Conservation (phyloP, 441 rosid genomes). For the Eruca vesicaria region DNA sequence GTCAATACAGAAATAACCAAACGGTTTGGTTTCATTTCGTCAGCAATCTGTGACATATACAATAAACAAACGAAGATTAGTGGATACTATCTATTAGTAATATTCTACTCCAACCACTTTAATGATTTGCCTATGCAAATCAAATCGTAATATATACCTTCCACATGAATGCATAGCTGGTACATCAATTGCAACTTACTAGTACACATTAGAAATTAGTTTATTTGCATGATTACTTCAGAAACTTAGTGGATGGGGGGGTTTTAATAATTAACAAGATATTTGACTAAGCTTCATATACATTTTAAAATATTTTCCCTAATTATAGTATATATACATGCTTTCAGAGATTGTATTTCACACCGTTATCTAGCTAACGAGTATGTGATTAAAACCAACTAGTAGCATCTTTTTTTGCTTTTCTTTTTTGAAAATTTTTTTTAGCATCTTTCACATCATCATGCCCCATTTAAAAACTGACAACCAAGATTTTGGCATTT, state of each 20-base stretch:
- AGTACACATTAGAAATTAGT: not conserved
- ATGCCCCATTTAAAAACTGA: not conserved
- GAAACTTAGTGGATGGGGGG: not conserved
- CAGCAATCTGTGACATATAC: slow-evolving; percentile 54
- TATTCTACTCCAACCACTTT: not conserved
- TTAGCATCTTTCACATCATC: slow-evolving; percentile 23
- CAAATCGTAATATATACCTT: not conserved
- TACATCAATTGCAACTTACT: not conserved
- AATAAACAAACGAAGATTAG: not conserved
- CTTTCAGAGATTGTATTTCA: not conserved
- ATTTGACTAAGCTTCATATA: not conserved
- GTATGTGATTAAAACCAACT: not conserved
- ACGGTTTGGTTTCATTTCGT: slow-evolving; percentile 64
- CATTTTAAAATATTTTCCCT: not conserved
- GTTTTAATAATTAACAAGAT: not conserved
- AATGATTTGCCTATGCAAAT: not conserved
- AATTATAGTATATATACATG: not conserved
- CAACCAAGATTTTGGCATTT: not conserved
- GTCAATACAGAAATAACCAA: slow-evolving; percentile 44
- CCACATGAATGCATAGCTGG: not conserved
- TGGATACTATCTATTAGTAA: not conserved
- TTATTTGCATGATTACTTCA: not conserved
- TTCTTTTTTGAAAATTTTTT: no score
- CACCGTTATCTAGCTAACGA: not conserved
- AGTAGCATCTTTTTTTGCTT: no score